Conservation (phyloP, 2,329 filamentous ascomycete genomes). For the Plenodomus lindquistii region DNA sequence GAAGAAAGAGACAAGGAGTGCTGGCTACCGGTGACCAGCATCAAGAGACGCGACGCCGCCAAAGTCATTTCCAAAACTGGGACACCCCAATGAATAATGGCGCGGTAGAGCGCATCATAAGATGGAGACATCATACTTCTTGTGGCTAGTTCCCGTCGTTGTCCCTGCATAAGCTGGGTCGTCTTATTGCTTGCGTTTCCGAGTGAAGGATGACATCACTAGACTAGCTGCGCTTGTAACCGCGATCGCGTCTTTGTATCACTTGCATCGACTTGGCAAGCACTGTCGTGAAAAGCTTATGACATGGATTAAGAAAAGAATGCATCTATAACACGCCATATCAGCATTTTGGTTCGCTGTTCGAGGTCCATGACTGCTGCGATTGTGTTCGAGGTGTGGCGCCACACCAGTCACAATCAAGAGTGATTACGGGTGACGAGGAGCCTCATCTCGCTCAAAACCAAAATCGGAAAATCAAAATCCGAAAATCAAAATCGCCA, state of each 20-base stretch:
- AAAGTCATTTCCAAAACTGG: slow-evolving; percentile 3
- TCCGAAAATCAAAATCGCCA: too few relatives aligned
- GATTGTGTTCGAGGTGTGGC: not conserved
- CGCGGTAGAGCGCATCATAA: slow-evolving; percentile 17
- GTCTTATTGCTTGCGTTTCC: slow-evolving; percentile 15
- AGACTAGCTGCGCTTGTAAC: slow-evolving; percentile 8
- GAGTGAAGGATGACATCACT: slow-evolving; percentile 15
- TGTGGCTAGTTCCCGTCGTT: not conserved
- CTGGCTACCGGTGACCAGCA: not conserved
- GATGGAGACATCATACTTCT: slow-evolving; percentile 6
- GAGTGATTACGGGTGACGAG: not conserved
- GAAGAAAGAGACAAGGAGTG: slow-evolving; percentile 1
- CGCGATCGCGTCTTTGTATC: slow-evolving; percentile 4
- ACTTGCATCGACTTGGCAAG: slow-evolving; percentile 18
- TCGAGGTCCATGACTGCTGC: not conserved
- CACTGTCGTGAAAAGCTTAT: slow-evolving; percentile 1
- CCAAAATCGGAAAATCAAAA: too few relatives aligned
- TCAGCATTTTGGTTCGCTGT: not conserved
- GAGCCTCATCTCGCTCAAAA: too few relatives aligned
- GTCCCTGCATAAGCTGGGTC: slow-evolving; percentile 10
- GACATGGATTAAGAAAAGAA: not conserved
- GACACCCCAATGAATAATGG: slow-evolving; percentile 5
- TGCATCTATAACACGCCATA: too few relatives aligned
- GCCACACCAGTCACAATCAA: not conserved
- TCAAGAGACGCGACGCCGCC: slow-evolving; percentile 4